Evolutionary conservation across 306 rosid species (phyloP), one percentile per base, ranked within the genome.

Genomic region (Alnus glutinosa): DNA sequence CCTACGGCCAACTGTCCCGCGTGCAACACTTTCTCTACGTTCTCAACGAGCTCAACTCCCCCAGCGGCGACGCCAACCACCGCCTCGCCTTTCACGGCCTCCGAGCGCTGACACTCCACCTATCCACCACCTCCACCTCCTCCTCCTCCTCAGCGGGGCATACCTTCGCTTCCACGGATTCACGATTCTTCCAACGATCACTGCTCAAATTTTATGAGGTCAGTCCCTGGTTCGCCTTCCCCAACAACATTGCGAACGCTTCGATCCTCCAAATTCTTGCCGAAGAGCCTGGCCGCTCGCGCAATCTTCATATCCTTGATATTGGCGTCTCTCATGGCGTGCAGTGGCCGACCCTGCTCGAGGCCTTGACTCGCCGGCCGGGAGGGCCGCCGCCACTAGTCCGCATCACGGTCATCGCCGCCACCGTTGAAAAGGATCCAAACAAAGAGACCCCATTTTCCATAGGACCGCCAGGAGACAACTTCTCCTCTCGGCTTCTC

Each of bases 181-280:
- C 97, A 13, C 63, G 90, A 1, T 87, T 92, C 79, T 94, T 92
- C 51, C 93, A 91, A 14, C 83, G 82, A 73, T 79, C 95, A n/a
- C 77, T 94, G 28, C 86, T 94, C 47, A 94, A 87, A 85, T 92
- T 94, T 85, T 83, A 87, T 28, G 97, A 94, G 93, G 92, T 88
- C 50, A 92, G 98, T 71, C 97, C 98, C 0, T 94, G 98, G 98
- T 94, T 94, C 62, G 87, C 97, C 57, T 91, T 91, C 59, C 98
- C 97, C 0, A 92, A 89, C 72, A 90, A 88, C 87, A 87, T 92
- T 18, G 96, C 97, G 58, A 92, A 94, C 81, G 83, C 94, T 74
- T 89, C 92, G 16, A 92, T 94, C 75, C 94, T 94, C 55, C 97
- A 92, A 82, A 79, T 89, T 55, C 92, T 94, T 70, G 67, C 90